A percentile compares a stretch with the other conserved stretches of the same genome.
These are phyloP conservation scores for Tanozyma kutaoensis DNA, from an alignment of 805 yeast species.

Conservation along the genomic window DNA sequence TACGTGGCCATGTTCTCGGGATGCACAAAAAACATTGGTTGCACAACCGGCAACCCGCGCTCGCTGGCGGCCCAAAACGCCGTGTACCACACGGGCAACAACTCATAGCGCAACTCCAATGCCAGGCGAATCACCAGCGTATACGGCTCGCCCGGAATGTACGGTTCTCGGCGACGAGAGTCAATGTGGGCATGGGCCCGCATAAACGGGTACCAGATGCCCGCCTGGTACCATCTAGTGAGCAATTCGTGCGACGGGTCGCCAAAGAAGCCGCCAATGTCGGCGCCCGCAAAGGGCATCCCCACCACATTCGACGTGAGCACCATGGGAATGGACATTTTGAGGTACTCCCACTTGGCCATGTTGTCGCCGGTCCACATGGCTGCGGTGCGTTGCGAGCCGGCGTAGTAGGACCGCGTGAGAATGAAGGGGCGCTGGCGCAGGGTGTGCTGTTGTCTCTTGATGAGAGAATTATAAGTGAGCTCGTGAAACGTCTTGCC, in stretches of 20 bases:
- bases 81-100: constrained; percentile 74
- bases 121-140: constrained; percentile 56
- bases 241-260: constrained; percentile 73
- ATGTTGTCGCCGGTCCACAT: constrained; percentile 98
- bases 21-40: constrained; percentile 48
- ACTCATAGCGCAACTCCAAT: constrained; percentile 54
- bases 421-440: constrained; percentile 72
- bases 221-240: constrained; percentile 92
- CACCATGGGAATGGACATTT: constrained; percentile 76
- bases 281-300: constrained; percentile 90
- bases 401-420: constrained; percentile 79
- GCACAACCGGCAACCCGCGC: constrained; percentile 57
- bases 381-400: constrained; percentile 84
- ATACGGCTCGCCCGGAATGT: constrained; percentile 68
- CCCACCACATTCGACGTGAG: constrained; percentile 72
- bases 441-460: constrained; percentile 29
- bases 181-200: constrained; percentile 96
- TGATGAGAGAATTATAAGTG: constrained; percentile 52
- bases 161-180: constrained; percentile 86
- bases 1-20: constrained; percentile 35
- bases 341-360: constrained; percentile 83
- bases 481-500: constrained; percentile 75
- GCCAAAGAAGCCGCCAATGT: constrained; percentile 94
- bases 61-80: constrained; percentile 52
- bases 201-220: constrained; percentile 93